Conservation (phyloP, 441 rosid species). For the Metrosideros polymorpha region DNA sequence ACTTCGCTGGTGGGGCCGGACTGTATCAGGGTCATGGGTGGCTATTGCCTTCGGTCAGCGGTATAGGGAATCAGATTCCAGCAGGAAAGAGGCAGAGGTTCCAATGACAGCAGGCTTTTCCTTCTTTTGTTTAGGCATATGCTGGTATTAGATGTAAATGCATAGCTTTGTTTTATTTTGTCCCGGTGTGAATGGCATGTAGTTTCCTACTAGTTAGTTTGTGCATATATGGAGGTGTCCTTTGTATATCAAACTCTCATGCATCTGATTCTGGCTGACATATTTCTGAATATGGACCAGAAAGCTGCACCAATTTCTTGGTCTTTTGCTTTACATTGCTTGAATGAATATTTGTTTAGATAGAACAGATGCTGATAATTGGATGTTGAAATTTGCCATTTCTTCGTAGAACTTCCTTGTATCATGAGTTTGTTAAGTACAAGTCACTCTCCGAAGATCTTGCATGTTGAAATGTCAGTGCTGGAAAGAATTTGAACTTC, state of each 20-base stretch:
- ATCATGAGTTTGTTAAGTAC: background rate
- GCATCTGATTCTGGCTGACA: background rate
- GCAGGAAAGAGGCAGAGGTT: constrained; percentile 50
- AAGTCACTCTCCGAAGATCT: background rate
- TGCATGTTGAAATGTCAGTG: background rate
- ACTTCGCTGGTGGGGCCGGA: constrained; percentile 20
- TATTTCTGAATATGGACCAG: background rate
- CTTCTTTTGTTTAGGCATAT: constrained; percentile 8
- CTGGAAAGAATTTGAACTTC: background rate
- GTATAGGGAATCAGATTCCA: constrained; percentile 11
- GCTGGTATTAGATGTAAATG: constrained; percentile 25
- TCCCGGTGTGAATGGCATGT: background rate
- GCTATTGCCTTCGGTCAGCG: constrained; percentile 5
- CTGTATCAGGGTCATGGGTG: constrained; percentile 15
- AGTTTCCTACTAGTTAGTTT: background rate
- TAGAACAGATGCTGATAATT: background rate
- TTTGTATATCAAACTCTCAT: background rate
- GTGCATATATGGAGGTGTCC: background rate
- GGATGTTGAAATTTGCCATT: background rate
- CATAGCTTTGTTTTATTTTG: background rate
- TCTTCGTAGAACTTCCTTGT: background rate
- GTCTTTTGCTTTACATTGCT: background rate
- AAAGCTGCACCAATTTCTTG: background rate
- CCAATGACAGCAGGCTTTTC: constrained; percentile 15
- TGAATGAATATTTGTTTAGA: background rate